phyloP scores from a whole-genome alignment of 2,329 filamentous ascomycete species.

The Akanthomyces lecanii region DNA sequence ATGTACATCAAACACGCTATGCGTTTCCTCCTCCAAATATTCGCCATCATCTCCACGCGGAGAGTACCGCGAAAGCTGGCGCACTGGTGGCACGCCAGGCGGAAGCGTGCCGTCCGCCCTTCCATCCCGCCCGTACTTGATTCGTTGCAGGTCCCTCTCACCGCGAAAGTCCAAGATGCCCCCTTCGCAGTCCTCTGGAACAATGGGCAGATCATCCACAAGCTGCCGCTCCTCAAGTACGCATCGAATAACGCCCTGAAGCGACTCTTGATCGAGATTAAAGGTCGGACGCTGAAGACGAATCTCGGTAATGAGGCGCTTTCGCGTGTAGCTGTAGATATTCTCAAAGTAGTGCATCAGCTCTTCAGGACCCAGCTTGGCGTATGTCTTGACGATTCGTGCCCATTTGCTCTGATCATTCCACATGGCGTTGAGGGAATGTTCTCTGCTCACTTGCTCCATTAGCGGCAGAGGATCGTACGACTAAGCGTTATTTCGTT shows the following conservation, averaged over 20 bases:
- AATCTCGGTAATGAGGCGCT: slow-evolving; percentile 41
- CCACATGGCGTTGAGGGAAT: slow-evolving; percentile 33
- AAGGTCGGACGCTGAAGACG: slow-evolving; percentile 39
- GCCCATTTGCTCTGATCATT: slow-evolving; percentile 34
- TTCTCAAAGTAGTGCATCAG: slow-evolving; percentile 47
- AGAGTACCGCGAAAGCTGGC: slow-evolving; percentile 34
- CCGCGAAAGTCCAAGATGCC: slow-evolving; percentile 41
- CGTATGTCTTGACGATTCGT: slow-evolving; percentile 40
- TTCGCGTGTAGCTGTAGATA: slow-evolving; percentile 42
- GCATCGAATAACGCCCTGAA: slow-evolving; percentile 36
- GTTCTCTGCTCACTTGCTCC: slow-evolving; percentile 25
- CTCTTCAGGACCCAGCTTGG: slow-evolving; percentile 47
- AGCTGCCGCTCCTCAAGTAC: slow-evolving; percentile 36
- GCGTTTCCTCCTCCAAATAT: slow-evolving; percentile 27
- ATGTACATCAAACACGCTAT: slow-evolving; percentile 6
- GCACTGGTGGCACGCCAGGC: slow-evolving; percentile 26
- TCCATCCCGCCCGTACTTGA: slow-evolving; percentile 31
- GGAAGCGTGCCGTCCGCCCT: slow-evolving; percentile 35
- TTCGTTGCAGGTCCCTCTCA: slow-evolving; percentile 31
- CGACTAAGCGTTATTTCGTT: slow-evolving; percentile 12
- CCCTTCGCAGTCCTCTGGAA: slow-evolving; percentile 33
- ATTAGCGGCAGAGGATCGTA: slow-evolving; percentile 22
- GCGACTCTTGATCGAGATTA: slow-evolving; percentile 42
- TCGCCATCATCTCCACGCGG: slow-evolving; percentile 39
- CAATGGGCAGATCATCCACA: slow-evolving; percentile 27